These are phyloP conservation scores for Aegilops bicornis DNA, from an alignment of 176 grass and related monocot species.

Conservation along the genomic window DNA sequence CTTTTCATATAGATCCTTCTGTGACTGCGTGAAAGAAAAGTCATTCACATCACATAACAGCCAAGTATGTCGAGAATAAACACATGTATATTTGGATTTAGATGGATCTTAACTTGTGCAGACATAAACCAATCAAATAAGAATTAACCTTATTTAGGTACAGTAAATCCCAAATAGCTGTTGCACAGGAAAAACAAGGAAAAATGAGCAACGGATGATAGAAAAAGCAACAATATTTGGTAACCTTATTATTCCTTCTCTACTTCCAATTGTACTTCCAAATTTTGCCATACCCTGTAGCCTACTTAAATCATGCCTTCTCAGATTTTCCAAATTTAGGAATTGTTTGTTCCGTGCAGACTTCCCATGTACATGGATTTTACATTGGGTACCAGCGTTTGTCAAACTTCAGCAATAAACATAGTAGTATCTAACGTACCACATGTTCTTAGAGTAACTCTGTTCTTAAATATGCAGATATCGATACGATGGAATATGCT, in stretches of 20 bases:
- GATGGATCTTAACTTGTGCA: constrained; percentile 9
- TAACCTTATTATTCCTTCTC: neutral
- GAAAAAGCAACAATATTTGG: neutral
- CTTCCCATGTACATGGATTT: neutral
- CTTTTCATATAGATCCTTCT: constrained; percentile 80
- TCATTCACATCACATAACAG: constrained; percentile 6
- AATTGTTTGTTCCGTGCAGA: neutral
- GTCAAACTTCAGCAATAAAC: constrained; percentile 2
- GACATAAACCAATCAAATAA: neutral
- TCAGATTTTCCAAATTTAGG: neutral
- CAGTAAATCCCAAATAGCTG: neutral
- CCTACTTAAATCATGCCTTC: neutral
- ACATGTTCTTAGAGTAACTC: neutral
- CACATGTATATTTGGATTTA: neutral
- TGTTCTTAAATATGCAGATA: neutral
- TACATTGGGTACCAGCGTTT: neutral
- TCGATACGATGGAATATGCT: neutral
- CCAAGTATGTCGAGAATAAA: constrained; percentile 15
- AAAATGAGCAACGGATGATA: neutral
- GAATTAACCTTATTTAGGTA: constrained; percentile 10
- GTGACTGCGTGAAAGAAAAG: constrained; percentile 45
- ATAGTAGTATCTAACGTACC: neutral
- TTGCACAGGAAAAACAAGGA: neutral
- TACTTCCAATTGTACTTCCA: neutral
- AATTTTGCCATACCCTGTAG: neutral